These are phyloP conservation scores for Colletotrichum sp. DNA, from an alignment of 2,329 filamentous ascomycete species.

Conservation along the genomic window DNA sequence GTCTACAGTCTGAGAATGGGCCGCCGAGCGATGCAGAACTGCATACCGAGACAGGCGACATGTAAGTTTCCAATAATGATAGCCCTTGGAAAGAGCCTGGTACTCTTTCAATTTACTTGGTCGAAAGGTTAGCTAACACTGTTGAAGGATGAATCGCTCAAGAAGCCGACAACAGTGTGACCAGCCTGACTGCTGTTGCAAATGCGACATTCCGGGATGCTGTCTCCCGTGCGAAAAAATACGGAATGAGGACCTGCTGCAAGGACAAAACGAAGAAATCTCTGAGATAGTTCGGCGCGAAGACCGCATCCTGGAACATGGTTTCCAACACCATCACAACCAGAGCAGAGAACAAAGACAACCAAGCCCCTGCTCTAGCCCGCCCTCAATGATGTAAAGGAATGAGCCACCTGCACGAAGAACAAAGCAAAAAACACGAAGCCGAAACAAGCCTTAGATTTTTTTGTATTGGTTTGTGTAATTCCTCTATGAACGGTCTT, in stretches of 20 bases:
- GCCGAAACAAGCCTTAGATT: neutral
- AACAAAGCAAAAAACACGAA: neutral
- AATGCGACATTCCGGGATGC: neutral
- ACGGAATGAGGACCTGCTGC: neutral
- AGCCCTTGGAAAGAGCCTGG: neutral
- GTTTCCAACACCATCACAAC: neutral
- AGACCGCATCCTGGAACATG: neutral
- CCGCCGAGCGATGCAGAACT: neutral
- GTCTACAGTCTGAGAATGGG: neutral
- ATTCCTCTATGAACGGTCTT: constrained; percentile 38
- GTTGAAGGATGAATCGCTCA: neutral
- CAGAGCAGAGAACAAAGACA: neutral
- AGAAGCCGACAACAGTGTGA: neutral
- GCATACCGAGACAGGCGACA: neutral
- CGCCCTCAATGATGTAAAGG: neutral
- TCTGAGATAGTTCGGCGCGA: neutral
- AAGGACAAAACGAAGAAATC: neutral
- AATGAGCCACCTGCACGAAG: neutral
- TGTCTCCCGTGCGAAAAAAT: neutral
- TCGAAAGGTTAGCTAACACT: neutral
- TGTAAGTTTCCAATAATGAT: neutral
- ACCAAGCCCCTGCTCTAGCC: neutral
- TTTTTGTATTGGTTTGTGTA: neutral
- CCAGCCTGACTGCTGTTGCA: neutral
- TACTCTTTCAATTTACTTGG: neutral